Percentiles rank a stretch among this genome's conserved stretches.
These are phyloP conservation scores for Candida andamanensis DNA, from an alignment of 805 yeast species.

Conservation along the genomic window DNA sequence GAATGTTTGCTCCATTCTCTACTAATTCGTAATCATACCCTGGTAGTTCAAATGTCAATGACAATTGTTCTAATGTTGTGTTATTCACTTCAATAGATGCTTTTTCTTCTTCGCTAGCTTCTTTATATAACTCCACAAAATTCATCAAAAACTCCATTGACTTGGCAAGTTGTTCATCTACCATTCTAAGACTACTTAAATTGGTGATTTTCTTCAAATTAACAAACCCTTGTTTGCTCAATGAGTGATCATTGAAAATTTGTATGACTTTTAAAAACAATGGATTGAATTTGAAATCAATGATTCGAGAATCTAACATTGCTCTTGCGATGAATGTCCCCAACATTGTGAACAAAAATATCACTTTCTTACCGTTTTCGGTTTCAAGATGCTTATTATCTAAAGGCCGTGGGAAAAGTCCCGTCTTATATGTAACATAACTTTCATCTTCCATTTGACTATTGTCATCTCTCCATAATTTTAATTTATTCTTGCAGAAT, in stretches of 20 bases:
- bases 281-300: conserved; percentile 75
- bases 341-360: conserved; percentile 55
- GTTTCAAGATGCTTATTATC: conserved; percentile 17
- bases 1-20: conserved; percentile 47
- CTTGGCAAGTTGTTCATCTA: conserved; percentile 16
- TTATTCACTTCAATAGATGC: conserved; percentile 23
- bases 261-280: conserved; percentile 62
- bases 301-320: conserved; percentile 76
- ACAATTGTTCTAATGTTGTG: conserved; percentile 47
- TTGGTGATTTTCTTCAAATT: conserved; percentile 20
- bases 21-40: conserved; percentile 62
- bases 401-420: conserved; percentile 74
- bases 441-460: conserved; percentile 17
- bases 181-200: conserved; percentile 36
- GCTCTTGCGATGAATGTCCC: conserved; percentile 88
- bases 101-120: conserved; percentile 7
- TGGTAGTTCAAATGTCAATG: conserved; percentile 68
- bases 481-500: conserved; percentile 52
- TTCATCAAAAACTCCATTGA: conserved; percentile 50
- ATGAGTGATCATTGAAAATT: conserved; percentile 18
- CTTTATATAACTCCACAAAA: conserved; percentile 29
- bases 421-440: conserved; percentile 41
- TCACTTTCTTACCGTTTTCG: conserved; percentile 35
- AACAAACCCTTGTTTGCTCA: conserved; percentile 3
- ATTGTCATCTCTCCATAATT: conserved; percentile 62